Evolutionary conservation across 371 early-diverging fungal species (phyloP), one percentile per base, ranked within the genome.

Genomic region (Rhizopus arrhizus): DNA sequence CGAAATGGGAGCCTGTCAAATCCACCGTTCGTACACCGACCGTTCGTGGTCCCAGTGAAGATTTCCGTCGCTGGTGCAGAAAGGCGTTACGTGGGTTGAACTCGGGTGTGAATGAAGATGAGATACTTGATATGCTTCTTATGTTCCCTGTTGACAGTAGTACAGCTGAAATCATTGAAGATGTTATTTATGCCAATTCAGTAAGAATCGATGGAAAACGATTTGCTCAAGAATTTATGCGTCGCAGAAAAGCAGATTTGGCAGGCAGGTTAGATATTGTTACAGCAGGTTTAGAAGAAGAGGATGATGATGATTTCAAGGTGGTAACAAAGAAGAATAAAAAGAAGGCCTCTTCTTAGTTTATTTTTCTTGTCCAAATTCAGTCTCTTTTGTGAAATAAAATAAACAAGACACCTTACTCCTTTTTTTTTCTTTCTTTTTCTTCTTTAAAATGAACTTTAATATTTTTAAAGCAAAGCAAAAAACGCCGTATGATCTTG

Each of bases 401-500:
- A 11, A 40, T 13, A 40, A 3, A n/a, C n/a, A n/a, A 56, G 32
- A 36, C 42, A 40, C 57, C 49, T 50, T 50, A 58, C 29, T 55
- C 66, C 62, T 28, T 65, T 45, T 15, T 43, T 53, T 28, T 52
- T 46, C 50, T 31, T 52, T 33, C 49, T 55, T 42, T 16, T 12
- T 22, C 38, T 34, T 31, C 31, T 41, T 33, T 31, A 38, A 53
- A 43, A 68, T 68, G 68, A 68, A 68, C 41, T 68, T 68, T 28
- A 77, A 73, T 55, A 80, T 95, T 31, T 96, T 97, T 83, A 96
- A 95, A 71, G 42, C 68, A 48, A 91, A 91, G 72, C 85, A 88
- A 73, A 93, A 92, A 71, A 89, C 93, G 9, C 97, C 98, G 28
- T 84, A 88, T 34, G 98, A 98, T 71, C 77, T 96, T 48, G 96